Base-by-base conservation (phyloP, 2,329 filamentous ascomycete genomes). In the Ceratocystis huliohia region DNA sequence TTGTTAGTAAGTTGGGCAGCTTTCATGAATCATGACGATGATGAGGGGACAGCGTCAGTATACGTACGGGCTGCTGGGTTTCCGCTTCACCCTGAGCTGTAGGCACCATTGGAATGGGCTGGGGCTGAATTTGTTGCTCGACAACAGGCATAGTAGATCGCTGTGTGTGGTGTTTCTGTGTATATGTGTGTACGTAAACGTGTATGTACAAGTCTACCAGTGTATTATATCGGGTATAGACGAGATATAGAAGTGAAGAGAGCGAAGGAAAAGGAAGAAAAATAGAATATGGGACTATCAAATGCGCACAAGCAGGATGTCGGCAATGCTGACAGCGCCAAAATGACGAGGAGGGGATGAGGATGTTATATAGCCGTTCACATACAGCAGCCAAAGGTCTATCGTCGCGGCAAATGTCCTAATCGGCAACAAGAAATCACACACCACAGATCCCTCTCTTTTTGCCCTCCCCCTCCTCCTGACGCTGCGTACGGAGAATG, bases 61-160 rank as follows among this genome's bases (percentile, higher is more conserved):
- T 44, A 65, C 64, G 13, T 66, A 66, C 64, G 22, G 64, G 64
- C 64, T 66, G 64, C 57, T 66, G 56, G 41, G 57, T 66, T 13
- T 61, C 64, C 44, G 64, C 15, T 22, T 61, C 7, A 17, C 44
- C 56, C 20, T 65, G 64, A 41, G 63, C 25, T 5, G 44, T 33
- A 33, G 64, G 53, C 25, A 61, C 57, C 64, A 61, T 62, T 30
- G 45, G 56, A 22, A 25, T 57, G n/a, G 64, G 56, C 64, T 66
- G 13, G 44, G 64, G 13, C 57, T 62, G 56, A n/a, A 37, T 22
- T 22, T 66, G 64, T 37, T 66, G 56, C 56, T 66, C 56, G 37
- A 66, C 25, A 45, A 62, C 41, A 30, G 64, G 57, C 64, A 66
- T 66, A 25, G 25, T 62, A n/a, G 53, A 10, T 41, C 37, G 15